Base-by-base conservation (phyloP, 2,329 filamentous ascomycete genomes). In the Didymella lethalis region DNA sequence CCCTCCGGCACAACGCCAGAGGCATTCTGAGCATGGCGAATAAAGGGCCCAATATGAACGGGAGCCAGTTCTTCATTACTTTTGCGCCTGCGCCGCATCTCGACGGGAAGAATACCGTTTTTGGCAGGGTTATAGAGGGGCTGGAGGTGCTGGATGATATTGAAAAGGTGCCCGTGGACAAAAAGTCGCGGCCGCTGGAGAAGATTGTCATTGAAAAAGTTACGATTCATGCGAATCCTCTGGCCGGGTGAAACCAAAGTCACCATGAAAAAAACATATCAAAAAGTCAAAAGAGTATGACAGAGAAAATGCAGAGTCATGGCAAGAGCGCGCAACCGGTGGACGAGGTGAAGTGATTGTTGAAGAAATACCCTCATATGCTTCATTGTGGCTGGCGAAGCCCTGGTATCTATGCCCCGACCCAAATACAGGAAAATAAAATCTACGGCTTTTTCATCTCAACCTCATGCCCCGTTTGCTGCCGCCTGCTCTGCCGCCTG, bases 31-130 rank as follows among this genome's bases (percentile, higher is more conserved):
- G 88, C 67, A 93, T 93, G 90, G 90, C 90, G 16, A 93, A 93
- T 78, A 90, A 90, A 70, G 90, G 90, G 0, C 87, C 88, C 1
- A 84, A 83, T 25, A 90, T 89, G 41, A 93, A 93, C 71, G 89
- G 88, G 16, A 90, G 86, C 48, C 91, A 96, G 75, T 96, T 95
- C 79, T 96, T 93, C 76, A 82, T 95, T 61, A 87, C 88, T 1
- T 90, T 93, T 67, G 90, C 90, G 59, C 87, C 90, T 65, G 90
- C 91, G 26, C 86, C 90, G 36, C 92, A 95, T 78, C 81, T 96
- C 41, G 92, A 95, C 75, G 91, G 91, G 4, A 85, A 92, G 74
- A 95, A 95, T 73, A 93, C 91, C 0, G 88, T 94, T 2, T 94
- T 96, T 78, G 91, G 91, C 11, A 88, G 89, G 75, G 82, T 94